Percentiles rank a stretch among this genome's conserved stretches.
phyloP scores from a whole-genome alignment of 1,284 basidiomycete genomes.

The Puccinia triticina region DNA sequence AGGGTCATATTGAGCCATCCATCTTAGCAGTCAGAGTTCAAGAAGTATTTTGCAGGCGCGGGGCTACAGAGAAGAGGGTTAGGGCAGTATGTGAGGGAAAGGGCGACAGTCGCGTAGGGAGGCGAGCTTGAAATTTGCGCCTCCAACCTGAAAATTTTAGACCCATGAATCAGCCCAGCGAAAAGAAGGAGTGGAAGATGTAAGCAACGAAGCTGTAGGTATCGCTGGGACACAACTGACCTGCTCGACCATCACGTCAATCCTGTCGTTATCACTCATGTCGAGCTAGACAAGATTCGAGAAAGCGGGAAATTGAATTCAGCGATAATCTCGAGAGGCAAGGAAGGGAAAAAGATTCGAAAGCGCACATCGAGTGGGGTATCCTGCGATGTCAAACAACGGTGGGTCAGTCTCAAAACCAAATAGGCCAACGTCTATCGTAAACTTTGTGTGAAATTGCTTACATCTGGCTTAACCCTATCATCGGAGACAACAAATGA shows the following conservation, averaged over 20 bases:
- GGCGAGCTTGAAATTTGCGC: background rate
- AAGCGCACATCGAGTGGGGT: constrained; percentile 43
- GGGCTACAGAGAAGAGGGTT: too few relatives aligned
- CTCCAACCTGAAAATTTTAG: background rate
- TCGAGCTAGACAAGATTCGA: constrained; percentile 24
- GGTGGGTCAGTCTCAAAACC: background rate
- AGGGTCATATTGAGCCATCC: too few relatives aligned
- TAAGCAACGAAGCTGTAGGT: background rate
- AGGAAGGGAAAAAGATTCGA: background rate
- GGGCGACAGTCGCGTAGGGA: background rate
- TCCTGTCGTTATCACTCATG: constrained; percentile 45
- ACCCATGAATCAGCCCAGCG: background rate
- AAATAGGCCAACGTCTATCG: background rate
- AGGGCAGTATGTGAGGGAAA: background rate
- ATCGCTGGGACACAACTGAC: background rate
- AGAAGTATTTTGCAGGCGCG: background rate
- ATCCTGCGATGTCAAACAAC: constrained; percentile 15
- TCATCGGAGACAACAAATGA: background rate
- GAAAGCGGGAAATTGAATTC: background rate
- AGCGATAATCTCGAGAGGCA: background rate
- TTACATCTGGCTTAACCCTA: constrained; percentile 48
- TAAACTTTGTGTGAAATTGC: too few relatives aligned
- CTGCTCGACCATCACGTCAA: constrained; percentile 50
- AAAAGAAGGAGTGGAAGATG: background rate
- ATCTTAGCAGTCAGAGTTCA: too few relatives aligned